Evolutionary conservation across 495 filamentous ascomycete species (phyloP), one percentile per base, ranked within the genome.

Genomic region (Penicillium pulvis): DNA sequence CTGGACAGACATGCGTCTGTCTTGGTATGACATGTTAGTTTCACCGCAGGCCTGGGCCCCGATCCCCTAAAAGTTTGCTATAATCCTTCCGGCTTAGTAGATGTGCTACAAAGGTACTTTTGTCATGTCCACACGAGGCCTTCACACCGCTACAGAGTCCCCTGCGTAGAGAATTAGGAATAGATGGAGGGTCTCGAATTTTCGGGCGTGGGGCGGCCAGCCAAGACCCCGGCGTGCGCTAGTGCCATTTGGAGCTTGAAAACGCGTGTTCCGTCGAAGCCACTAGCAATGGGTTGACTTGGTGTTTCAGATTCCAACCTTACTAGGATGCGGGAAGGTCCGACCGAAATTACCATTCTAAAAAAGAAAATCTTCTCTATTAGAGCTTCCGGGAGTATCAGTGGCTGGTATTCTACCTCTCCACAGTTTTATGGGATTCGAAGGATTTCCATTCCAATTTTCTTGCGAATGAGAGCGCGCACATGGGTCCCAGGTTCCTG

Each of bases 301-400:
- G 42, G 47, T 68, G 73, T 76, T 76, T 76, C 73, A 76, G 73
- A 73, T 70, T 65, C 66, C 57, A 54, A 67, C 61, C 63, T 67
- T 55, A 33, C 53, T 35, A 42, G 53, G 42, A 35, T 59, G 57
- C 65, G 60, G 61, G 60, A 63, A 55, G 64, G 55, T 43, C 67
- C 60, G 65, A 66, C 55, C 49, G 55, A 61, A 55, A 59, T 50
- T 41, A 41, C 39, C n/a, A 3, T 8, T 28, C 3, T 7, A 28
- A 7, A 28, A 28, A 28, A 28, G 28, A 36, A 36, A 36, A 36
- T 36, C 33, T 36, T 14, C 33, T 2, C 33, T 28, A 36, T 12
- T 14, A 11, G 4, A 36, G 12, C 1, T 4, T 36, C 20, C 20
- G 10, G 33, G 1, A 11, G 10, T 36, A 36, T 28, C 33, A 12